These are phyloP conservation scores for Phytophthora vignae DNA, from an alignment of 352 stramenopile genomes.

Conservation along the genomic window DNA sequence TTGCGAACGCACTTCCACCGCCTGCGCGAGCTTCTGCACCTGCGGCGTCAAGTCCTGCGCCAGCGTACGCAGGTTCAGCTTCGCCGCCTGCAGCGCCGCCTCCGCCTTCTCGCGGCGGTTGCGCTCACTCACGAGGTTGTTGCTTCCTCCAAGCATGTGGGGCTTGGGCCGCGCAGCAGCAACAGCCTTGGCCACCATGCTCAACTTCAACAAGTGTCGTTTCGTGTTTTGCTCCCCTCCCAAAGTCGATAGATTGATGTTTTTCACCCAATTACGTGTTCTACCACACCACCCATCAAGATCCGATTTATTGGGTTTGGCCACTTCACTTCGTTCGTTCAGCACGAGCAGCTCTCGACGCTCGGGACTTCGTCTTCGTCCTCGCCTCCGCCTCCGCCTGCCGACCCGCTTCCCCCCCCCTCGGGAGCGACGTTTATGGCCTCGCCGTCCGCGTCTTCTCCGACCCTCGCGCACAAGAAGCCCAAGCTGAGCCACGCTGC, in stretches of 20 bases:
- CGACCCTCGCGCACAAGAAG: constrained; percentile 55
- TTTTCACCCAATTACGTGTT: neutral
- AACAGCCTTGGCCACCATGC: constrained; percentile 6
- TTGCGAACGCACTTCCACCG: constrained; percentile 49
- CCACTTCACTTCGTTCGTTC: neutral
- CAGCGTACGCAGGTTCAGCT: constrained; percentile 47
- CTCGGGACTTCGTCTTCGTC: constrained; percentile 10
- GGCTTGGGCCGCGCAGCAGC: constrained; percentile 23
- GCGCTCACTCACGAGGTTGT: constrained; percentile 68
- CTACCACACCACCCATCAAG: neutral
- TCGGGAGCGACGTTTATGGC: constrained; percentile 43
- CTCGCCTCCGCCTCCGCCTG: neutral
- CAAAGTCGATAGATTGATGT: neutral
- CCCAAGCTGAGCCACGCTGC: constrained; percentile 45
- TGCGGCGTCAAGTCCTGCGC: constrained; percentile 56
- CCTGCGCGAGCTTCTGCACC: constrained; percentile 52
- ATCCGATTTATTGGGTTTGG: neutral
- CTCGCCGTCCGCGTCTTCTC: constrained; percentile 41
- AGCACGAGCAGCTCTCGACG: neutral
- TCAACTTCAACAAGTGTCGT: constrained; percentile 13
- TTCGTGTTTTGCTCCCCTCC: constrained; percentile 4
- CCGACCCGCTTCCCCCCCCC: too few species aligned
- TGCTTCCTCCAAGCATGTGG: constrained; percentile 72
- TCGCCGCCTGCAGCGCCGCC: constrained; percentile 43
- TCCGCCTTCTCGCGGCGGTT: constrained; percentile 66